A percentile compares a stretch with the other conserved stretches of the same genome.
phyloP scores from a whole-genome alignment of 257 asterid species.

The Galeopsis tetrahit region DNA sequence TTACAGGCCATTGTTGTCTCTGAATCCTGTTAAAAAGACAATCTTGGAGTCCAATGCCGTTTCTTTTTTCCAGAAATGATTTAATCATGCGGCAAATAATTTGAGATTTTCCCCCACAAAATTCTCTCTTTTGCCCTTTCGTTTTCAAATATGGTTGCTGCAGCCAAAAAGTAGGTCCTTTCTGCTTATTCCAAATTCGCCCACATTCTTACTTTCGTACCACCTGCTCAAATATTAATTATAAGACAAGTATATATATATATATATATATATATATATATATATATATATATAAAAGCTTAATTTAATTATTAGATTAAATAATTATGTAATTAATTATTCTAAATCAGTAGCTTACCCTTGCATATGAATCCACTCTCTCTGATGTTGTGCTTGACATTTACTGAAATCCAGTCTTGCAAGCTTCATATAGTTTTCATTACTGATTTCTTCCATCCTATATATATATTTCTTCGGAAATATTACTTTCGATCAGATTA shows the following conservation, averaged over 20 bases:
- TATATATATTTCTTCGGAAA: no score
- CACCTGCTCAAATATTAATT: slow-evolving; percentile 39
- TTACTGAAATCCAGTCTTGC: slow-evolving; percentile 51
- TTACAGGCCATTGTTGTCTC: background rate
- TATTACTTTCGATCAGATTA: no score
- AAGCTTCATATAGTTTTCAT: slow-evolving; percentile 39
- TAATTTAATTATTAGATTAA: no score
- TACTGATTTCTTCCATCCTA: slow-evolving; percentile 51
- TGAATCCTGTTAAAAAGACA: slow-evolving; percentile 3
- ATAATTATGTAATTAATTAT: no score
- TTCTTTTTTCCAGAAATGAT: slow-evolving; percentile 28
- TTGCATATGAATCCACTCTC: slow-evolving; percentile 48
- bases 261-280: no score
- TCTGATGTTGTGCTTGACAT: slow-evolving; percentile 32
- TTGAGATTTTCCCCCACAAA: slow-evolving; percentile 46
- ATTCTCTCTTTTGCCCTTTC: slow-evolving; percentile 43
- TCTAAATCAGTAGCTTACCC: background rate
- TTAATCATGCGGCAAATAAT: slow-evolving; percentile 34
- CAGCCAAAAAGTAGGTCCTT: slow-evolving; percentile 37
- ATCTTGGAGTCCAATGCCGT: background rate
- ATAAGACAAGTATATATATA: no score
- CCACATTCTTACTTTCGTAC: slow-evolving; percentile 31
- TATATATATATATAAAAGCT: no score
- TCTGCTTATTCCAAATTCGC: slow-evolving; percentile 38
- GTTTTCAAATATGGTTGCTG: slow-evolving; percentile 42